Conservation (phyloP, 2,329 filamentous ascomycete genomes). For the Penicillium digitatum region DNA sequence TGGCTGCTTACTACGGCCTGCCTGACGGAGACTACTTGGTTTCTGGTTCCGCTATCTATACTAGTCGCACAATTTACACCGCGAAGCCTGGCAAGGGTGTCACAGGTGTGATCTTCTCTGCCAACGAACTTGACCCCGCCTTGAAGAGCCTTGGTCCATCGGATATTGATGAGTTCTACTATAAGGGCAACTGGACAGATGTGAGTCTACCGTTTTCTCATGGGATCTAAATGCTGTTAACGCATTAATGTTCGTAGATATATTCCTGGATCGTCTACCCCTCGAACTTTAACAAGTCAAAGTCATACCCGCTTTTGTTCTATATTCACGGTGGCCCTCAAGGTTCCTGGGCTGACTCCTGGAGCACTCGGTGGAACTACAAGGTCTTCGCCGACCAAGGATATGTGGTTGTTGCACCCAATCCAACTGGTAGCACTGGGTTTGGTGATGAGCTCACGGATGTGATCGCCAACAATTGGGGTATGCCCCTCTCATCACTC, state of each 20-base stretch:
- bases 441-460: conserved; percentile 76
- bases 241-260: conserved; percentile 27
- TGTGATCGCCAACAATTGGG: conserved; percentile 77
- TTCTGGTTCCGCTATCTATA: conserved; percentile 35
- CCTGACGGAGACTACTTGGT: conserved; percentile 33
- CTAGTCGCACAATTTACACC: conserved; percentile 35
- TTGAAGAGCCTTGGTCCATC: conserved; percentile 34
- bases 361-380: conserved; percentile 82
- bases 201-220: conserved; percentile 16
- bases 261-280: conserved; percentile 44
- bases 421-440: conserved; percentile 77
- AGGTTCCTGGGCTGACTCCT: conserved; percentile 68
- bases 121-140: conserved; percentile 41
- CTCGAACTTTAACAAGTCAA: conserved; percentile 59
- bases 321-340: conserved; percentile 82
- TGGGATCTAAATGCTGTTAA: conserved; percentile 3
- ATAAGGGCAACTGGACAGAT: conserved; percentile 35
- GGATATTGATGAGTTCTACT: conserved; percentile 39
- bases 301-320: conserved; percentile 75
- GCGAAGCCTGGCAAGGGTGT: conserved; percentile 28
- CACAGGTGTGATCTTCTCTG: conserved; percentile 31
- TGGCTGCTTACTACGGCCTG: conserved; percentile 30
- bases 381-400: conserved; percentile 83
- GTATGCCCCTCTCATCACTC: conserved; percentile 32
- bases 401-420: conserved; percentile 76